Percentiles rank a stretch among this genome's conserved stretches.
These are phyloP conservation scores for Tubosaeta sp. DNA, from an alignment of 768 basidiomycete species.

Conservation along the genomic window DNA sequence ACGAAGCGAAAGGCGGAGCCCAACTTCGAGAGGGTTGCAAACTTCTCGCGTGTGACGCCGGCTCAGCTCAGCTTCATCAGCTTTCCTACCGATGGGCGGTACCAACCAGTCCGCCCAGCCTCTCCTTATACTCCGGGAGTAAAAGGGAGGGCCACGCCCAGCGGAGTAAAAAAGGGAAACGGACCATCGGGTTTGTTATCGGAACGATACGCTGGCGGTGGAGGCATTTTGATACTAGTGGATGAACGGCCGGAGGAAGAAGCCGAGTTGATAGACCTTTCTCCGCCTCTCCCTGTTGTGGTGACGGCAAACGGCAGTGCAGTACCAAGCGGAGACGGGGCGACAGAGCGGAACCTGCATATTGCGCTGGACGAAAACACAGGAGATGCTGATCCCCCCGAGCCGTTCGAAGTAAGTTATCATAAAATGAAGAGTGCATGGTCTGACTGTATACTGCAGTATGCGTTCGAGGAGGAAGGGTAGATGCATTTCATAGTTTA, in stretches of 20 bases:
- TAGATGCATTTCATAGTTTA: slow-evolving; percentile 1
- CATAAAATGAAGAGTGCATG: background rate
- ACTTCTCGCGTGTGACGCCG: slow-evolving; percentile 91
- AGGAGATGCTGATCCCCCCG: slow-evolving; percentile 73
- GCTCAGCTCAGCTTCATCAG: slow-evolving; percentile 81
- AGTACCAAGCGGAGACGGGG: slow-evolving; percentile 23
- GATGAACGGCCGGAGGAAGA: slow-evolving; percentile 70
- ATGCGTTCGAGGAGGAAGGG: slow-evolving; percentile 70
- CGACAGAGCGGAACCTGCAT: slow-evolving; percentile 38
- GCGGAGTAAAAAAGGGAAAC: slow-evolving; percentile 27
- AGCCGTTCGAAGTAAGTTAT: slow-evolving; percentile 73
- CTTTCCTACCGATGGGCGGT: slow-evolving; percentile 76
- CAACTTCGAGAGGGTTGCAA: slow-evolving; percentile 67
- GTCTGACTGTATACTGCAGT: slow-evolving; percentile 42
- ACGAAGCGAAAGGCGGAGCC: slow-evolving; percentile 70
- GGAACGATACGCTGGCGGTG: slow-evolving; percentile 72
- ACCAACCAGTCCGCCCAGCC: slow-evolving; percentile 84
- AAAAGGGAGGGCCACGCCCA: slow-evolving; percentile 31
- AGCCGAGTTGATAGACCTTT: slow-evolving; percentile 68
- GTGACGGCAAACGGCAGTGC: slow-evolving; percentile 26
- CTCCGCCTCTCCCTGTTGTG: slow-evolving; percentile 33
- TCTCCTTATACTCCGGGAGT: slow-evolving; percentile 38
- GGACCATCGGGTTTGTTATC: slow-evolving; percentile 36
- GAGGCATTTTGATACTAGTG: slow-evolving; percentile 80
- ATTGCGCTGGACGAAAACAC: slow-evolving; percentile 67